Evolutionary conservation across 345 rosid species (phyloP), one percentile per base, ranked within the genome.

Genomic region (Eucalyptus dawsonii): DNA sequence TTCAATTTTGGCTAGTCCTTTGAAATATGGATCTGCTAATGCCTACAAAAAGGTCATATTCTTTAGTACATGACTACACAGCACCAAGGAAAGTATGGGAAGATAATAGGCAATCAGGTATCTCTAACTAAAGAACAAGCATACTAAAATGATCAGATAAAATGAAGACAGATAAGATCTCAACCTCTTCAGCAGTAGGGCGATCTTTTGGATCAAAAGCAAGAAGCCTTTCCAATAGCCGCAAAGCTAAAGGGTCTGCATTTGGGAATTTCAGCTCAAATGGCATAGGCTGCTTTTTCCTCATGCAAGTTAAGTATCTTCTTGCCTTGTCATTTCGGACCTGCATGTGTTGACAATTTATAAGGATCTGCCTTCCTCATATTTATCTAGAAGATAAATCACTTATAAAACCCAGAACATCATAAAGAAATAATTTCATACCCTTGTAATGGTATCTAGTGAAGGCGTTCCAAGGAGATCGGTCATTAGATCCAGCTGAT

Each of bases 391-490:
- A 24, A 76, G 62, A 65, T 49, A 16, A 10, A 87, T 85, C 67
- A 8, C 76, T 65, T n/a, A 8, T n/a, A n/a, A 65, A 65, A 65
- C 21, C 76, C 40, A 88, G 10, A 14, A 11, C 86, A 53, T 83
- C 67, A 81, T 40, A 42, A 76, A 9, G 45, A 34, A 50, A 29
- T 81, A 62, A 90, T 89, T 53, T 45, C 90, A 4, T 94, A 97
- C 99, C 93, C 95, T 93, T 24, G 97, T 96, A 91, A 97, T 96
- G 85, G 99, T 96, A 90, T 97, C 99, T 53, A 97, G 88, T 40
- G 97, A 94, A 88, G 99, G 99, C 50, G 99, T 97, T 81, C 99
- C 99, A 31, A 97, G 98, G 87, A 97, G 93, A 94, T 97, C 99
- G 17, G 99, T 97, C 97, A 97, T 97, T 88, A 97, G 93, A 92